Base-by-base conservation (phyloP, 179 eudicot species). In the Vitellaria paradoxa region DNA sequence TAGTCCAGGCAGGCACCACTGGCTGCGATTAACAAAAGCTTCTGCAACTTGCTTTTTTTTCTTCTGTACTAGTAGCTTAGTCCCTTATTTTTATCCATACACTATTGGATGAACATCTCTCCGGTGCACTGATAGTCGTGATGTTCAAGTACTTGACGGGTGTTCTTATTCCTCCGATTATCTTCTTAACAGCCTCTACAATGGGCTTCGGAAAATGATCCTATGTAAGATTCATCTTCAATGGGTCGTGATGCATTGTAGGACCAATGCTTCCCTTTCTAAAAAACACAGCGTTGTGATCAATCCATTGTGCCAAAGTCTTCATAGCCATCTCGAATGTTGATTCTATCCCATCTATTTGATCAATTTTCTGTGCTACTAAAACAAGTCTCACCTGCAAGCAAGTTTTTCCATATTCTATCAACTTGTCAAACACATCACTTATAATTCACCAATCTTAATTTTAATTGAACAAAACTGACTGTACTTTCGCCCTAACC, bases 1-100 rank as follows among this genome's bases (percentile, higher is more conserved):
- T 20, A 88, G 83, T 2, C 89, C 89, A 24, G 91, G 91, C 56
- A 88, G 86, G 72, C 91, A 88, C 91, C 91, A 88, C 55, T 86
- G 91, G 74, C 89, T 88, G 59, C 91, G 86, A 49, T 88, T 89
- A 1, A 86, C 81, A 45, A 52, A 23, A 24, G 78, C 55, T 14
- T 74, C 67, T 24, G 42, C 70, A 30, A 30, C 40, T 30, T 0
- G 42, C 73, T 50, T 70, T 5, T 50, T 30, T 30, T 30, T 30
- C 45, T 42, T 42, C 17, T 30, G 49, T 37, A 17, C 9, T 46
- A 24, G 11, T 20, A 57, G 45, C 68, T 65, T 30, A 68, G 61
- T 40, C 47, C 73, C 55, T 61, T 78, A 74, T 76, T 77, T 84
- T 23, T 62, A 42, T 55, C 74, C 75, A 75, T 86, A 86, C 63